Conservation (phyloP, 2,329 filamentous ascomycete species). For the Aspergillus candidus region DNA sequence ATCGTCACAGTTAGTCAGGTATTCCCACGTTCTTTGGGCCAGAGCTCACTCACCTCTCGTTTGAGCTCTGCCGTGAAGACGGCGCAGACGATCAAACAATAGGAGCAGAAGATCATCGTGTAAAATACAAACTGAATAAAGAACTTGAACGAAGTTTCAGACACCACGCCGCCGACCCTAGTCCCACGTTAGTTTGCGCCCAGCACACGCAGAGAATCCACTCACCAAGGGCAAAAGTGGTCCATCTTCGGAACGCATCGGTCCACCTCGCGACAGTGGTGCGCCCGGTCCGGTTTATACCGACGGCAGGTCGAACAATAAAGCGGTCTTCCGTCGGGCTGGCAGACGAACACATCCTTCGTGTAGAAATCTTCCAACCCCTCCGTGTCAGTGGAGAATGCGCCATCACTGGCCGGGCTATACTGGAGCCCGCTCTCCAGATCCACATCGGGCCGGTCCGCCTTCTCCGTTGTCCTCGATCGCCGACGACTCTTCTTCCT, state of each 20-base stretch:
- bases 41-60: slow-evolving; percentile 34
- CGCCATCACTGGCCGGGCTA: slow-evolving; percentile 17
- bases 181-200: slow-evolving; percentile 10
- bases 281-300: slow-evolving; percentile 82
- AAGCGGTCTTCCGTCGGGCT: slow-evolving; percentile 72
- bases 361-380: slow-evolving; percentile 72
- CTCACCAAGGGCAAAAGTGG: slow-evolving; percentile 80
- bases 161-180: slow-evolving; percentile 87
- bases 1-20: slow-evolving; percentile 10
- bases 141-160: slow-evolving; percentile 81
- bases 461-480: slow-evolving; percentile 19
- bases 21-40: not conserved
- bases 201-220: not conserved
- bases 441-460: slow-evolving; percentile 16
- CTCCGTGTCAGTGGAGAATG: slow-evolving; percentile 51
- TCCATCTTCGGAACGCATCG: slow-evolving; percentile 88
- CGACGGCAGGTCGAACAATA: slow-evolving; percentile 81
- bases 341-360: slow-evolving; percentile 77
- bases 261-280: slow-evolving; percentile 77
- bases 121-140: slow-evolving; percentile 85
- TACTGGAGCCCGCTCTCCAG: slow-evolving; percentile 22
- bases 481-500: slow-evolving; percentile 21
- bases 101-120: slow-evolving; percentile 59
- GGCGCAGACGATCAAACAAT: slow-evolving; percentile 58
- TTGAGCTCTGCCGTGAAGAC: slow-evolving; percentile 56